phyloP scores from a whole-genome alignment of 208 protist genomes.

The Trypanosoma cruzi region DNA sequence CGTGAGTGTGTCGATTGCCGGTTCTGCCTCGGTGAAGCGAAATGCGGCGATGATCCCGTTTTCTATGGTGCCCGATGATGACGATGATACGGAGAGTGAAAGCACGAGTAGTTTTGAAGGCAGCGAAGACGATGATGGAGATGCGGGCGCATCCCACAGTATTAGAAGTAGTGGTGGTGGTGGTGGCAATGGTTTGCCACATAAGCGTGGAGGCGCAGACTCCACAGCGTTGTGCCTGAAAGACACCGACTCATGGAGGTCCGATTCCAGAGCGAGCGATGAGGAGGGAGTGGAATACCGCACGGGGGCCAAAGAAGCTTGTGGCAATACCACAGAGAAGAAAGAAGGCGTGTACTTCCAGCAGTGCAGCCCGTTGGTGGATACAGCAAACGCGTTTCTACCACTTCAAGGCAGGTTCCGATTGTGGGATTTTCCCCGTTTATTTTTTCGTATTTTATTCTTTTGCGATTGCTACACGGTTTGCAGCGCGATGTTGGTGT shows the following conservation, averaged over 20 bases:
- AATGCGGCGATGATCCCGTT: neutral
- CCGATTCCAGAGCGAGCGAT: neutral
- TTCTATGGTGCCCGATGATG: conserved; percentile 17
- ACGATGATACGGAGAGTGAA: conserved; percentile 15
- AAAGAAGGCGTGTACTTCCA: neutral
- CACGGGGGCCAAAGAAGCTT: neutral
- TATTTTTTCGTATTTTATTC: conserved; percentile 30
- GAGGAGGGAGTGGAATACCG: neutral
- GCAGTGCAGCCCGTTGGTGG: neutral
- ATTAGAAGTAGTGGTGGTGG: neutral
- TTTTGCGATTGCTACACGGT: conserved; percentile 49
- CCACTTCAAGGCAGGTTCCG: neutral
- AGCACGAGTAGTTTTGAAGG: conserved; percentile 3
- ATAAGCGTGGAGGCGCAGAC: too few relatives aligned
- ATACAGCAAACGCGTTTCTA: neutral
- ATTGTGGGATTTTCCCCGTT: neutral
- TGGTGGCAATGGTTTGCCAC: neutral
- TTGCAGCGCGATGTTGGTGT: conserved; percentile 47
- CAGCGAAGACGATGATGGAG: neutral
- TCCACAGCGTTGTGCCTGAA: neutral
- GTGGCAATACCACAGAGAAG: neutral
- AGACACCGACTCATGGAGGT: neutral
- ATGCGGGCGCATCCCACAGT: neutral
- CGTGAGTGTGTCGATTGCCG: neutral
- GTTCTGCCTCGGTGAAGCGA: neutral